These are phyloP conservation scores for Solanum clarkiae DNA, from an alignment of 257 asterid genomes.

Conservation along the genomic window DNA sequence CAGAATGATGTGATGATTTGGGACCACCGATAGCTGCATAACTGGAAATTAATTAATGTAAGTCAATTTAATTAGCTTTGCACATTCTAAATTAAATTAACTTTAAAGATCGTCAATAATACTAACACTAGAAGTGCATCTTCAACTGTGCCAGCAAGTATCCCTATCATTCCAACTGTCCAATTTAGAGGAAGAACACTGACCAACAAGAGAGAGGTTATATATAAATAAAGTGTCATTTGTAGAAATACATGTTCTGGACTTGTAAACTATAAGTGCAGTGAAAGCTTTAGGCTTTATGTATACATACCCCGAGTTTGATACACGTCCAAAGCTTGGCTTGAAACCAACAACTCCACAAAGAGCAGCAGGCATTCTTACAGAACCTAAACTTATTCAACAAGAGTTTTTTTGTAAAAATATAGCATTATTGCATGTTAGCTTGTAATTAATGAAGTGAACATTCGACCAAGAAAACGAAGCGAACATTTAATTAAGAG, in stretches of 20 bases:
- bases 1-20: slow-evolving; percentile 15
- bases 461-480: background rate
- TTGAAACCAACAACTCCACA: slow-evolving; percentile 95
- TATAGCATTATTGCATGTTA: too few relatives aligned
- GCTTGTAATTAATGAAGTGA: background rate
- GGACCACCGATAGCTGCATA: slow-evolving; percentile 81
- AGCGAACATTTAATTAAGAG: background rate
- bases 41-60: slow-evolving; percentile 19
- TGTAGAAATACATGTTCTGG: background rate
- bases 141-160: slow-evolving; percentile 75
- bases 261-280: background rate
- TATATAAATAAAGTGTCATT: background rate
- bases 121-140: slow-evolving; percentile 75
- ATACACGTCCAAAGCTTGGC: slow-evolving; percentile 81
- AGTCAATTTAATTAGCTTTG: background rate
- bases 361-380: slow-evolving; percentile 87
- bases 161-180: slow-evolving; percentile 89
- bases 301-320: slow-evolving; percentile 52
- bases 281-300: background rate
- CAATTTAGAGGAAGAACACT: slow-evolving; percentile 85
- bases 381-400: slow-evolving; percentile 45
- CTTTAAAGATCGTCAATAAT: background rate
- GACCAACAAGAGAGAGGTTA: background rate
- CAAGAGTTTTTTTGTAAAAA: too few relatives aligned
- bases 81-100: background rate